These are phyloP conservation scores for Solanum aculeatissimum DNA, from an alignment of 305 asterid genomes.

Conservation along the genomic window DNA sequence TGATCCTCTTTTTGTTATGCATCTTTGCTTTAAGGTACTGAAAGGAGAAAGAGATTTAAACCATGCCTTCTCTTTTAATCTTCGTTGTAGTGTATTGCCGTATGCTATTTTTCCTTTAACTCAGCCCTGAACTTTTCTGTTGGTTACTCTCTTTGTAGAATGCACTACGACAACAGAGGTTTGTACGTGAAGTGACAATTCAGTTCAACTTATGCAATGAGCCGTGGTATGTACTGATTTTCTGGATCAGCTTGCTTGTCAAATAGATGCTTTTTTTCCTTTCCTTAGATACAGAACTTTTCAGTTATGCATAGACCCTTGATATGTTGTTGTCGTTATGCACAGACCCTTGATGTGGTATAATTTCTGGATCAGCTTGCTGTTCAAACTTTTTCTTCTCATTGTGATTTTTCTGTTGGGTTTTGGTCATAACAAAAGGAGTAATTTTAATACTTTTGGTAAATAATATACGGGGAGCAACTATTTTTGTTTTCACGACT, in stretches of 20 bases:
- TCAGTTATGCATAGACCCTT: neutral
- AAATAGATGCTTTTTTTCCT: neutral
- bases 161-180: slow-evolving; percentile 82
- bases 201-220: slow-evolving; percentile 93
- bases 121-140: neutral
- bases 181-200: slow-evolving; percentile 80
- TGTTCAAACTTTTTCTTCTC: neutral
- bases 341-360: neutral
- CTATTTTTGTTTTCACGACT: neutral
- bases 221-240: slow-evolving; percentile 64
- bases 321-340: neutral
- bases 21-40: neutral
- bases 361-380: neutral
- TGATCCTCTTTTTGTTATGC: neutral
- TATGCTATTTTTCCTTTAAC: neutral
- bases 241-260: neutral
- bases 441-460: neutral
- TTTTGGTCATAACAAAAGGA: neutral
- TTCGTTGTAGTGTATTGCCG: neutral
- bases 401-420: neutral
- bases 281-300: neutral
- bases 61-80: neutral
- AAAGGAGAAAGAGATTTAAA: neutral
- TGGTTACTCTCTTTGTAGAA: slow-evolving; percentile 36
- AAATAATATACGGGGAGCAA: neutral